A percentile compares a stretch with the other conserved stretches of the same genome.
phyloP scores from a whole-genome alignment of 2,329 filamentous ascomycete genomes.

The Phialophora verrucosa region DNA sequence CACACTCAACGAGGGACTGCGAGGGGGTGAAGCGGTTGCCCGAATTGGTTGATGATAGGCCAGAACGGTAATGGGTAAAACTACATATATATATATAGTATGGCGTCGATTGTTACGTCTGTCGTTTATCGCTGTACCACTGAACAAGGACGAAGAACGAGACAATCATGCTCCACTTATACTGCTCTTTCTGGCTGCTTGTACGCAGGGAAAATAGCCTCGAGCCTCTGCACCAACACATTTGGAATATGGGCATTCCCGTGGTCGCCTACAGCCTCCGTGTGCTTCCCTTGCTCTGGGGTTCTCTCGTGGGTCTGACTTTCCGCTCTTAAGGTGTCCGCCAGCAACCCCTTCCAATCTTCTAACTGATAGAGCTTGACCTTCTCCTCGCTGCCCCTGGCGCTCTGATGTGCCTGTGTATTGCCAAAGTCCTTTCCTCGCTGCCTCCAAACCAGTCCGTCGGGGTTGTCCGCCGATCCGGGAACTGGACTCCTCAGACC shows the following conservation, averaged over 20 bases:
- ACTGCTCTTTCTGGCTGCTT: not conserved
- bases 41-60: too few species aligned
- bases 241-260: conserved; percentile 6
- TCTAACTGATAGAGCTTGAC: not conserved
- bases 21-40: too few species aligned
- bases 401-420: not conserved
- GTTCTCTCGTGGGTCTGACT: not conserved
- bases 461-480: not conserved
- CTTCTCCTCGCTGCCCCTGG: not conserved
- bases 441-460: conserved; percentile 8
- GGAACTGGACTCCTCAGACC: conserved; percentile 2
- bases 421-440: conserved; percentile 2
- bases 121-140: not conserved
- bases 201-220: conserved; percentile 24
- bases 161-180: not conserved
- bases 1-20: too few species aligned
- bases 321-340: not conserved
- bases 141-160: not conserved
- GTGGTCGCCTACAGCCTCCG: not conserved
- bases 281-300: not conserved
- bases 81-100: too few species aligned
- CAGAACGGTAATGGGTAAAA: too few species aligned
- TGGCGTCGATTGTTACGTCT: not conserved
- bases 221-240: conserved; percentile 16
- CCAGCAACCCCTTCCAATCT: not conserved